Conservation (phyloP, 148 eudicot species). For the Linanthus parryae region DNA sequence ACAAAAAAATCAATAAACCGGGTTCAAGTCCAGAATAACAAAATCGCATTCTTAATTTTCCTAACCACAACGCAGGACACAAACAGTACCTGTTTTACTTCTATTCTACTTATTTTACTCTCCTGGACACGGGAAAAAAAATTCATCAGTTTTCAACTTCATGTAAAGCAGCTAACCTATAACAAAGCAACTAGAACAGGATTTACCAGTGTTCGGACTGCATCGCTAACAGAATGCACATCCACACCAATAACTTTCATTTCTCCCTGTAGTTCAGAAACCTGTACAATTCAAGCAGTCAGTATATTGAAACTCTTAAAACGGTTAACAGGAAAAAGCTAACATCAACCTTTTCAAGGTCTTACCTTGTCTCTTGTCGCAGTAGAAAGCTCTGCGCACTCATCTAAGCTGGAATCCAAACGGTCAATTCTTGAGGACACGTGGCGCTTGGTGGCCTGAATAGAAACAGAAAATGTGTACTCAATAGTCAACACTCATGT, state of each 20-base stretch:
- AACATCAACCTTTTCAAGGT: conserved; percentile 10
- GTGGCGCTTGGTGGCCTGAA: conserved; percentile 43
- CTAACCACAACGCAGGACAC: neutral
- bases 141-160: conserved; percentile 13
- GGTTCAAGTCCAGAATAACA: neutral
- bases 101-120: conserved; percentile 40
- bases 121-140: conserved; percentile 40
- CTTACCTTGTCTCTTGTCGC: conserved; percentile 48
- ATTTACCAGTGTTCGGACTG: conserved; percentile 46
- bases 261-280: conserved; percentile 43
- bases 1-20: conserved; percentile 12
- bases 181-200: conserved; percentile 5
- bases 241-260: conserved; percentile 30
- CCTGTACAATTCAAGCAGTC: conserved; percentile 31
- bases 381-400: conserved; percentile 31
- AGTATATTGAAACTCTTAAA: no score
- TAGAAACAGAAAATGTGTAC: conserved; percentile 6
- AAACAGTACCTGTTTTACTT: conserved; percentile 53
- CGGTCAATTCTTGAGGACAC: conserved; percentile 49
- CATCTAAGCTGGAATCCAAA: conserved; percentile 41
- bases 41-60: conserved; percentile 1
- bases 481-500: no score
- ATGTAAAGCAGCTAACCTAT: neutral
- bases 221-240: conserved; percentile 36
- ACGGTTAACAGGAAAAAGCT: no score